Percentiles rank a stretch among this genome's conserved stretches.
phyloP scores from a whole-genome alignment of 2,329 filamentous ascomycete genomes.

The Alternaria incomplexa region DNA sequence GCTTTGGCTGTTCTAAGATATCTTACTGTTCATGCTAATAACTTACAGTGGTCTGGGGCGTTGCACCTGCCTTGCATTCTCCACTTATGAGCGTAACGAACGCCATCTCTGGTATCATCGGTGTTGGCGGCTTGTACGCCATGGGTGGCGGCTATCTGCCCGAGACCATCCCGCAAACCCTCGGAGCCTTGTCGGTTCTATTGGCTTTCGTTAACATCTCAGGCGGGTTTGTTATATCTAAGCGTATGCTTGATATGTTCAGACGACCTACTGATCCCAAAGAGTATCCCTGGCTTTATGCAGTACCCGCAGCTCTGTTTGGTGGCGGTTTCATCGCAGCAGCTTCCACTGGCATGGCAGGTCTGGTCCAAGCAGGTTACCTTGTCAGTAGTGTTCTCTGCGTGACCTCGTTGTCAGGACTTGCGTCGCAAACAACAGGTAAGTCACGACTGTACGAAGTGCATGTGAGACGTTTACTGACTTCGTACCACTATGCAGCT shows the following conservation, averaged over 20 bases:
- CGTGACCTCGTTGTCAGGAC: conserved; percentile 77
- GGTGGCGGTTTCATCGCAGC: conserved; percentile 82
- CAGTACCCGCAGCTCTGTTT: conserved; percentile 76
- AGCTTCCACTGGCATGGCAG: conserved; percentile 79
- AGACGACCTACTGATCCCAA: conserved; percentile 79
- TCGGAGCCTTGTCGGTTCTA: conserved; percentile 81
- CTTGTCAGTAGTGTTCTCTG: conserved; percentile 84
- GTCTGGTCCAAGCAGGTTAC: conserved; percentile 86
- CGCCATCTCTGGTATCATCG: conserved; percentile 88
- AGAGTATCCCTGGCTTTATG: conserved; percentile 88
- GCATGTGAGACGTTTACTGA: not conserved
- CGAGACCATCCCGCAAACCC: conserved; percentile 74
- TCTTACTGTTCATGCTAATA: not conserved
- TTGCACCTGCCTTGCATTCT: conserved; percentile 81
- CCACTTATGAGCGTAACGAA: conserved; percentile 94
- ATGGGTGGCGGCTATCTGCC: conserved; percentile 73
- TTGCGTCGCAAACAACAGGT: conserved; percentile 77
- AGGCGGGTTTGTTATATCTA: conserved; percentile 89
- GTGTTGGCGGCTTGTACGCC: conserved; percentile 85
- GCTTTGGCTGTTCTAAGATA: not conserved
- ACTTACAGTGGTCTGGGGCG: conserved; percentile 79
- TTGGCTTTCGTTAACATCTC: conserved; percentile 88
- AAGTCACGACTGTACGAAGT: not conserved
- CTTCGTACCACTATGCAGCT: conserved; percentile 51
- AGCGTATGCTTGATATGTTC: conserved; percentile 79